Conservation (phyloP, 768 basidiomycete genomes). For the Tricholoma sp. region DNA sequence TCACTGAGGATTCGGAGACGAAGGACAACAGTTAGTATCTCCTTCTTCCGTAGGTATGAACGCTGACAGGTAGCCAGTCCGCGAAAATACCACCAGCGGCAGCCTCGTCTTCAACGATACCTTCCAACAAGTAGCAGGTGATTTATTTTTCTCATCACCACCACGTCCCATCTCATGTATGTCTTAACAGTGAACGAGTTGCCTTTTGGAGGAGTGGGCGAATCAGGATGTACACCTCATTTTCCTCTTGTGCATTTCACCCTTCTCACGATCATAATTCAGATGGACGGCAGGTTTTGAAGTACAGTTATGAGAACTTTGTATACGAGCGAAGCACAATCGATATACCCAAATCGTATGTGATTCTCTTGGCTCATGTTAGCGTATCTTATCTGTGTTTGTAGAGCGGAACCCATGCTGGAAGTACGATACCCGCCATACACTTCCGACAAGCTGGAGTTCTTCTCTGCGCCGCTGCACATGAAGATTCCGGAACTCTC, state of each 20-base stretch:
- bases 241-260: not conserved
- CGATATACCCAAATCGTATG: slow-evolving; percentile 50
- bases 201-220: slow-evolving; percentile 54
- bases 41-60: not conserved
- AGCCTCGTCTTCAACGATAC: slow-evolving; percentile 55
- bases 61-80: slow-evolving; percentile 30
- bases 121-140: slow-evolving; percentile 48
- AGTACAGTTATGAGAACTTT: slow-evolving; percentile 53
- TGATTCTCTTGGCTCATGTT: slow-evolving; percentile 2
- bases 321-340: slow-evolving; percentile 42
- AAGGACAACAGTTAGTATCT: slow-evolving; percentile 33
- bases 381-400: not conserved
- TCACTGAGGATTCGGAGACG: slow-evolving; percentile 41
- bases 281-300: slow-evolving; percentile 54
- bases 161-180: not conserved
- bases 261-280: not conserved
- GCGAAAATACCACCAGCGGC: slow-evolving; percentile 54
- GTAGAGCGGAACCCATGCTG: slow-evolving; percentile 36
- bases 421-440: slow-evolving; percentile 49
- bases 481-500: slow-evolving; percentile 18
- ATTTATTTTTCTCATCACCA: not conserved
- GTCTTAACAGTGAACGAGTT: slow-evolving; percentile 22
- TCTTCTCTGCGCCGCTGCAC: slow-evolving; percentile 20
- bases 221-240: slow-evolving; percentile 53
- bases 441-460: slow-evolving; percentile 28